Evolutionary conservation across 164 flowering plant species (phyloP), one percentile per base, ranked within the genome.

Genomic region (Tetracentron sinense): DNA sequence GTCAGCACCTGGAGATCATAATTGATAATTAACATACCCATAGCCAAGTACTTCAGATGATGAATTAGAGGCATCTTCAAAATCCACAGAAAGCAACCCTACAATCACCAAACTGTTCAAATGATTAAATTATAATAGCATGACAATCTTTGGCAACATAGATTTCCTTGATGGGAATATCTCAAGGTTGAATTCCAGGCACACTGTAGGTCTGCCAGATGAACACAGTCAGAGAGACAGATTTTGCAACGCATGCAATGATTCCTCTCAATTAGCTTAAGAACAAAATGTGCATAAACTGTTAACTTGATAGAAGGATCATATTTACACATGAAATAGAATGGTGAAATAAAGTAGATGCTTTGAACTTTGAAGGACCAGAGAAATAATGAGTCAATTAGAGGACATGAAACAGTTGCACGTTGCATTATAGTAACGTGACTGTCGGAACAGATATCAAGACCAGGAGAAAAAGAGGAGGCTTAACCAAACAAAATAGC

Each of bases 71-170:
- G 66, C 74, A 64, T 85, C 96, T 52, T 83, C 92, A 69, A 80
- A 74, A 68, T 89, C 85, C 47, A 79, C 67, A 35, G 82, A 70
- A 50, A 85, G 78, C 56, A 89, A 69, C 44, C 94, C 97, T 91
- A 61, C 27, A 67, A 47, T 33, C 47, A 63, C 49, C 16, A 59
- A 27, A 29, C 0, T 42, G 28, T 28, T 38, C 44, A 38, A 3
- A 10, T 38, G 44, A 16, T 16, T 8, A 38, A 38, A 38, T 1
- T 16, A 38, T 38, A 1, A 38, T 12, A 8, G 15, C 14, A 38
- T 38, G 44, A 1, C 44, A 38, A 38, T 38, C 44, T 38, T n/a
- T 38, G 44, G 14, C 2, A 38, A 8, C 8, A 16, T 1, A 38
- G 14, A 38, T 38, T 12, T 38, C 44, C 44, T 10, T 38, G 14